phyloP scores from a whole-genome alignment of 225 moss, liverwort and hornwort genomes.

The Sphagnum tenellum region DNA sequence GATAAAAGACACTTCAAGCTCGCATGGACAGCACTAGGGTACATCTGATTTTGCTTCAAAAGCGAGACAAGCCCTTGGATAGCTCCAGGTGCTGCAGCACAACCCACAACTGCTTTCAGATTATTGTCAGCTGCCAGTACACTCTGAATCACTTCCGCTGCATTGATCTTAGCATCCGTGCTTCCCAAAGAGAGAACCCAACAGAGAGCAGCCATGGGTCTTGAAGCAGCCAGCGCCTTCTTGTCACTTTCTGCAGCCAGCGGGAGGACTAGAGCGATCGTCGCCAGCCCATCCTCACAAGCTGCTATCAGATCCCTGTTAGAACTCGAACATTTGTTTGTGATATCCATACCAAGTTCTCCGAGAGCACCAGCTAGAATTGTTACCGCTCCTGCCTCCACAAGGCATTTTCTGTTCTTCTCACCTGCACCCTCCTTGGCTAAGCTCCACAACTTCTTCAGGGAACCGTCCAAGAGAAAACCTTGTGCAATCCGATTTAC shows the following conservation, averaged over 20 bases:
- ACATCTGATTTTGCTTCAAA: conserved; percentile 24
- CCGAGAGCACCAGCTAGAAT: conserved; percentile 28
- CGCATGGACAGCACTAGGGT: conserved; percentile 28
- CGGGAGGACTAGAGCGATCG: conserved; percentile 37
- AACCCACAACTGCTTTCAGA: conserved; percentile 22
- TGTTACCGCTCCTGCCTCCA: conserved; percentile 35
- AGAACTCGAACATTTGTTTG: background rate
- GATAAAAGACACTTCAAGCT: conserved; percentile 57
- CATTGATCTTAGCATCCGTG: conserved; percentile 43
- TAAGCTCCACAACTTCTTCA: conserved; percentile 32
- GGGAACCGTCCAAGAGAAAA: conserved; percentile 5
- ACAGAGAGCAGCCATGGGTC: conserved; percentile 31
- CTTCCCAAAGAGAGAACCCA: conserved; percentile 35
- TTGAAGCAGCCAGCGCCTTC: conserved; percentile 16
- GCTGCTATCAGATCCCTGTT: conserved; percentile 11
- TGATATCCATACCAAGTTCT: background rate
- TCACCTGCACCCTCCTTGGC: conserved; percentile 60
- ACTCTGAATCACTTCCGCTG: conserved; percentile 31
- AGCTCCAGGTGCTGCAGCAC: conserved; percentile 21
- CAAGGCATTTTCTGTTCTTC: conserved; percentile 45
- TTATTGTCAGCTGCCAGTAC: conserved; percentile 12
- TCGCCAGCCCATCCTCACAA: conserved; percentile 38
- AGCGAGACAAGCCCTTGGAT: conserved; percentile 39
- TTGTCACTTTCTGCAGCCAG: conserved; percentile 22
- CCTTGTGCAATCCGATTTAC: conserved; percentile 9